phyloP scores from a whole-genome alignment of 306 rosid species.

The Erythrophleum fordii region DNA sequence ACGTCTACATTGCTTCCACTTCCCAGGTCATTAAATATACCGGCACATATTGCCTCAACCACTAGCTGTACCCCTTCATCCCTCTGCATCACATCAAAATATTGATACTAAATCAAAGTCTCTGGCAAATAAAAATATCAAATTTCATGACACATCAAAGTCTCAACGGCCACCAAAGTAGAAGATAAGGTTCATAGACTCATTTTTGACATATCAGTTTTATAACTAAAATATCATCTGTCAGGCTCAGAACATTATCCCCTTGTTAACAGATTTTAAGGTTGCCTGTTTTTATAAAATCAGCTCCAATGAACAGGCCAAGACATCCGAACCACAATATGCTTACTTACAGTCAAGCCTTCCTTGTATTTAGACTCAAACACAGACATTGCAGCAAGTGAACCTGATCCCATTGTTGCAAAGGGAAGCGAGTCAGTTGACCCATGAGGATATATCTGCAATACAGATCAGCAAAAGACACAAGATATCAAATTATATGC shows the following conservation, averaged over 20 bases:
- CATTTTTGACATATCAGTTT: background rate
- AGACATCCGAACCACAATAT: conserved; percentile 22
- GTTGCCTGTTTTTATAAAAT: background rate
- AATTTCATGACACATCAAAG: background rate
- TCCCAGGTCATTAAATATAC: conserved; percentile 94
- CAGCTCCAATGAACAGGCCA: background rate
- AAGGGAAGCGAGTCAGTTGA: conserved; percentile 72
- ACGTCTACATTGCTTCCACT: conserved; percentile 96
- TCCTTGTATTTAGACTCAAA: conserved; percentile 61
- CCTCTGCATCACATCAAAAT: conserved; percentile 57
- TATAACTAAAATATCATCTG: background rate
- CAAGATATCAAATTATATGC: conserved; percentile 15
- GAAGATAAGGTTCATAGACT: conserved; percentile 1
- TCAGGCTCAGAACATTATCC: conserved; percentile 5
- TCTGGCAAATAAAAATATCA: conserved; percentile 14
- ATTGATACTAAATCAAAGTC: background rate
- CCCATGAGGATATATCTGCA: conserved; percentile 88
- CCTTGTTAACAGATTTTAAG: background rate
- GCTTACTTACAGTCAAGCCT: conserved; percentile 51
- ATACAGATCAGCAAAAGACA: conserved; percentile 34
- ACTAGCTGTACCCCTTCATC: conserved; percentile 80
- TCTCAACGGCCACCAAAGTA: conserved; percentile 16
- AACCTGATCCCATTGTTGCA: conserved; percentile 63
- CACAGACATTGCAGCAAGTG: conserved; percentile 58
- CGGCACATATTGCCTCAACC: conserved; percentile 84